Percentiles rank a stretch among this genome's conserved stretches.
Conservation (phyloP, 352 stramenopile species). For the Saprolegnia diclina region DNA sequence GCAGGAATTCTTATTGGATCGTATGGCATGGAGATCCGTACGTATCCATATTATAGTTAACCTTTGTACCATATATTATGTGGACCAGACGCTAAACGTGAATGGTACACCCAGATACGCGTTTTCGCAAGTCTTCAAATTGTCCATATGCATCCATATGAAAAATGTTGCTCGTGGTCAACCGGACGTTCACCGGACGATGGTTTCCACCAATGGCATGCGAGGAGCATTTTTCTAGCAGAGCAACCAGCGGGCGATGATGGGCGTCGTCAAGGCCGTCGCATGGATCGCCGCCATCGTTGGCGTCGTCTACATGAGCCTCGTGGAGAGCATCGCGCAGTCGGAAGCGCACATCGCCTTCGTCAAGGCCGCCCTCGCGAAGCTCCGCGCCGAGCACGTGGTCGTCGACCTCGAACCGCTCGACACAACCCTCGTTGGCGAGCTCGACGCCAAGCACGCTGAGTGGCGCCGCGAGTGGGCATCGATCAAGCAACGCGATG, state of each 20-base stretch:
- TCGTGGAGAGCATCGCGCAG: slow-evolving; percentile 2
- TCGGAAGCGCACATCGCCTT: neutral
- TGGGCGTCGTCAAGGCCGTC: slow-evolving; percentile 3
- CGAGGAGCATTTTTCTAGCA: neutral
- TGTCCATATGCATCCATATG: neutral
- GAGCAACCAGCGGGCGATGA: neutral
- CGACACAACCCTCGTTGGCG: neutral
- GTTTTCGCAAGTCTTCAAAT: neutral
- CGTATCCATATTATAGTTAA: too few relatives aligned
- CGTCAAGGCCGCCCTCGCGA: neutral
- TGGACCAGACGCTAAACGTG: too few relatives aligned
- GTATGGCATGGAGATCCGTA: too few relatives aligned
- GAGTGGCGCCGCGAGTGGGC: neutral
- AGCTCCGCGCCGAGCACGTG: neutral
- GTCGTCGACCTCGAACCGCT: neutral
- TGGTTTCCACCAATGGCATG: neutral
- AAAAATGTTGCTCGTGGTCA: neutral
- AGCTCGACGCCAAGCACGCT: neutral
- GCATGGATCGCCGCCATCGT: neutral
- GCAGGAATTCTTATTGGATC: too few relatives aligned
- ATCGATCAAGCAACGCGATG: neutral
- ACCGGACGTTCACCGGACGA: neutral
- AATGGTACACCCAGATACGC: too few relatives aligned
- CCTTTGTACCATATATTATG: too few relatives aligned
- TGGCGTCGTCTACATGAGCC: slow-evolving; percentile 1